Percentiles rank a stretch among this genome's conserved stretches.
Conservation (phyloP, 345 rosid species). For the Gossypium mustelinum region DNA sequence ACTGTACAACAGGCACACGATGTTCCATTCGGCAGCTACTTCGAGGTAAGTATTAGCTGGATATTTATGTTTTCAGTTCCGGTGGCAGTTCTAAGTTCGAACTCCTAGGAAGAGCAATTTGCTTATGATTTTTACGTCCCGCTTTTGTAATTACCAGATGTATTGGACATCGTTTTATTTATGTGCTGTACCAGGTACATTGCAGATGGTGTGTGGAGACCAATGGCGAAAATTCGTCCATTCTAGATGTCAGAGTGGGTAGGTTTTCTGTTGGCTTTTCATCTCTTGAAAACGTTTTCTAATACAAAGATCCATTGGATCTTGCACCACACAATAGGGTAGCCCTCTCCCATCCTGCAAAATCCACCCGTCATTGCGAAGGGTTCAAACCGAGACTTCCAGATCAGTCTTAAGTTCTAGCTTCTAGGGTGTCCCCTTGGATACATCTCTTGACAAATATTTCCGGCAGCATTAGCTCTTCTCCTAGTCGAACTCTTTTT, state of each 20-base stretch:
- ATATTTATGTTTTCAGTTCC: not conserved
- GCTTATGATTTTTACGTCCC: not conserved
- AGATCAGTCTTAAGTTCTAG: not conserved
- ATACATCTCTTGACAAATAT: not conserved
- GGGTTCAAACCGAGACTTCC: not conserved
- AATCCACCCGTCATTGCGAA: not conserved
- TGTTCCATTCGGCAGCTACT: conserved; percentile 93
- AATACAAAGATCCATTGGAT: not conserved
- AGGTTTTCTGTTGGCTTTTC: conserved; percentile 26
- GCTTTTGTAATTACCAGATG: not conserved
- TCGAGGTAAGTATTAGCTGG: conserved; percentile 55
- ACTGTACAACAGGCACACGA: conserved; percentile 96
- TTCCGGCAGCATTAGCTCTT: not conserved
- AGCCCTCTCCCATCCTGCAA: not conserved
- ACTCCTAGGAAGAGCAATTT: not conserved
- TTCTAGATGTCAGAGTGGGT: conserved; percentile 76
- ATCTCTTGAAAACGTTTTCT: not conserved
- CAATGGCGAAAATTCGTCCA: conserved; percentile 51
- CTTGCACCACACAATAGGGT: not conserved
- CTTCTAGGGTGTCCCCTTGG: not conserved
- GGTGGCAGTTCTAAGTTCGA: not conserved
- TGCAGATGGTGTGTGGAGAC: conserved; percentile 72
- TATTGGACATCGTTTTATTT: not conserved
- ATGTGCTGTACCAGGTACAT: conserved; percentile 56
- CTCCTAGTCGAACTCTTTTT: not conserved